phyloP scores from a whole-genome alignment of 352 stramenopile species.

The Phytopythium litorale region DNA sequence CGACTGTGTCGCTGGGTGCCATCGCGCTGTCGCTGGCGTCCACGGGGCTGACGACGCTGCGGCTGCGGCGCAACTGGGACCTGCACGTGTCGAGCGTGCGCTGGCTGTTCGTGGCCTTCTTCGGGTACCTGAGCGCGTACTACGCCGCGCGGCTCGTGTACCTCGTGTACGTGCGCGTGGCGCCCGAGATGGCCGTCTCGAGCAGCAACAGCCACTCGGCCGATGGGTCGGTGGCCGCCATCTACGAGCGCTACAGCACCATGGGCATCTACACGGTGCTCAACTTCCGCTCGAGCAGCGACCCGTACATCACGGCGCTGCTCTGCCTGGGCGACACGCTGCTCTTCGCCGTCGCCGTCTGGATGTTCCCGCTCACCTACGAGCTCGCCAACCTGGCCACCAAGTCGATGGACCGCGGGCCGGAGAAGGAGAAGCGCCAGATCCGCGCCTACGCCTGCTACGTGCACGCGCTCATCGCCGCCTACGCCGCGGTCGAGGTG shows the following conservation, averaged over 20 bases:
- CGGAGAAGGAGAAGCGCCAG: conserved; percentile 5
- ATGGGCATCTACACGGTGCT: conserved; percentile 14
- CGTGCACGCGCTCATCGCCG: conserved; percentile 7
- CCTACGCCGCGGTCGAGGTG: neutral
- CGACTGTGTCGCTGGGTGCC: neutral
- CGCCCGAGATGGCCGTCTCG: neutral
- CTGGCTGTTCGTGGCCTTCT: conserved; percentile 12
- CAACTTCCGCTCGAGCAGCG: conserved; percentile 8
- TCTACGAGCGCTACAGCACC: conserved; percentile 10
- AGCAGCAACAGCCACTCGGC: neutral
- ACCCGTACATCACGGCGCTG: conserved; percentile 8
- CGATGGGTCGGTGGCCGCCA: neutral
- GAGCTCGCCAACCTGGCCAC: conserved; percentile 11
- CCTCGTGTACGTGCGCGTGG: conserved; percentile 5
- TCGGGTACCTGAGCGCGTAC: conserved; percentile 8
- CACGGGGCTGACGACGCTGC: conserved; percentile 13
- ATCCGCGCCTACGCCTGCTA: conserved; percentile 9
- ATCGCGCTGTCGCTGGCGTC: conserved; percentile 10
- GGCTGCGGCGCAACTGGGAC: conserved; percentile 18
- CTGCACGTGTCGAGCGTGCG: conserved; percentile 12
- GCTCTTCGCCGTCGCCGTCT: conserved; percentile 11
- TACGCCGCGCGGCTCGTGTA: conserved; percentile 7
- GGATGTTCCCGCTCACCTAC: conserved; percentile 23
- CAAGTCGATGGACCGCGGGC: conserved; percentile 14
- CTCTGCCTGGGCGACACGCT: conserved; percentile 10